Evolutionary conservation across 371 early-diverging fungal genomes (phyloP), one percentile per base, ranked within the genome.

Genomic region (Vairimorpha apis): DNA sequence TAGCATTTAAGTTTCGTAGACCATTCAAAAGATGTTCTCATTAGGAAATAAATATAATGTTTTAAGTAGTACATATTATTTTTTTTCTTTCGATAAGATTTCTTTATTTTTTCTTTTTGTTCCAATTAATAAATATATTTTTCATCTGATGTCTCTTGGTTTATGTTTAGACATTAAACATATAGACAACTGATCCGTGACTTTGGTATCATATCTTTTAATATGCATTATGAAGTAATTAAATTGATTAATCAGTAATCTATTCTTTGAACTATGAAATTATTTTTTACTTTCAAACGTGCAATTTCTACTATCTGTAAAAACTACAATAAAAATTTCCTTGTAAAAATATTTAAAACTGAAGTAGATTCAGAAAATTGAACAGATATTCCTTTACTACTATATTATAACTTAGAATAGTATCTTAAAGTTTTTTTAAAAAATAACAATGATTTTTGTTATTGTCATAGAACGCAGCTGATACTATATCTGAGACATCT

Each of bases 271-370:
- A 56, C 4, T 37, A 25, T 45, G 4, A 16, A 18, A 65, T 77
- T 13, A 72, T 59, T 77, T 33, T 29, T 2, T 76, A 8, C 16
- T 35, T 2, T 49, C 5, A 3, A 70, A n/a, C n/a, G n/a, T 5
- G 5, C n/a, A 77, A 29, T 16, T 80, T 74, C 67, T 60, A 67
- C 35, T 76, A 74, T 37, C 77, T 77, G 10, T 76, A 76, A 5
- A 44, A 14, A 10, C 76, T 2, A 21, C 1, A 27, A 47, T 72
- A 76, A 8, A 16, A 29, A 23, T 29, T 47, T 60, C 72, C 76
- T 66, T 23, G 41, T n/a, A 78, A 25, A 7, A 68, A 3, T 37
- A 37, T 41, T 44, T 47, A 43, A 43, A 77, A 72, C 32, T 71
- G 35, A 5, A 76, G 60, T n/a, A 70, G 21, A 58, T 30, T 53